phyloP scores from a whole-genome alignment of 345 rosid genomes.

The Pugionium cornutum region DNA sequence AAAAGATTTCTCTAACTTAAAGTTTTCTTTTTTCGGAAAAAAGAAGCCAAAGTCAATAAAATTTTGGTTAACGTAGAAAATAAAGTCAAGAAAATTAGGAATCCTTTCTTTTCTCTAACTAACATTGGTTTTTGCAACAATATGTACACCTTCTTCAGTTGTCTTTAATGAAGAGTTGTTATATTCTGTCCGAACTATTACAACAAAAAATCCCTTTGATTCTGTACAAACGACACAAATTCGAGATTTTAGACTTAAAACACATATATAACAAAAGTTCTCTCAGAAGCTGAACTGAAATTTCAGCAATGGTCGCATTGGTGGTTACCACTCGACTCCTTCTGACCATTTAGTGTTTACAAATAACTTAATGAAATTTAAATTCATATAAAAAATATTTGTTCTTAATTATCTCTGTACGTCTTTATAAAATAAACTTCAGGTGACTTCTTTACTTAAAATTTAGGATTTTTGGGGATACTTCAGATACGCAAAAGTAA shows the following conservation, averaged over 20 bases:
- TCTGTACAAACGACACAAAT: conserved; percentile 28
- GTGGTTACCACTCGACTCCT: conserved; percentile 8
- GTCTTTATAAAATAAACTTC: not conserved
- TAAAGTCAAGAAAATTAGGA: conserved; percentile 34
- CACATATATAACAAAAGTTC: conserved; percentile 29
- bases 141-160: conserved; percentile 3
- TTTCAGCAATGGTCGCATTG: not conserved
- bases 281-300: not conserved
- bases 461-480: not conserved
- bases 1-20: not conserved
- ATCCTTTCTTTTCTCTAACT: conserved; percentile 33
- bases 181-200: conserved; percentile 25
- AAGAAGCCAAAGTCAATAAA: conserved; percentile 9
- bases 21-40: not conserved
- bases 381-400: too few species aligned
- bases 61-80: conserved; percentile 22
- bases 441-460: not conserved
- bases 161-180: conserved; percentile 21
- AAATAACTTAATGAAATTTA: too few species aligned
- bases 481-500: not conserved
- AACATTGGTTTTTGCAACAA: conserved; percentile 27
- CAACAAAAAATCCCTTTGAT: conserved; percentile 29
- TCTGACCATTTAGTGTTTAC: not conserved
- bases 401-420: not conserved
- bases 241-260: conserved; percentile 16